Evolutionary conservation across 352 stramenopile species (phyloP), one percentile per base, ranked within the genome.

Genomic region (Lagenidium giganteum): DNA sequence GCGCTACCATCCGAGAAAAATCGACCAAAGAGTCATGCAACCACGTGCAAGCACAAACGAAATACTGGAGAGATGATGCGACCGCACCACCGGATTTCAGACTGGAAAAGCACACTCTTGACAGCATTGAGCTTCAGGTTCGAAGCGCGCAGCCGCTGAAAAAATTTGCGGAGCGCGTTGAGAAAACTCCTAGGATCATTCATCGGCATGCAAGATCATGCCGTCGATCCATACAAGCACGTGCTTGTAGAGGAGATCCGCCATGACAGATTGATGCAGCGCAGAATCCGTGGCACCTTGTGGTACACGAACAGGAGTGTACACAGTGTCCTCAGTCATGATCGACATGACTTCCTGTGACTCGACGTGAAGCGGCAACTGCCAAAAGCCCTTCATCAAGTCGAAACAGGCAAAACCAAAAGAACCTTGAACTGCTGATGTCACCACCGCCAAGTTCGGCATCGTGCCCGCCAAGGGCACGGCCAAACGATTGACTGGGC

Each of bases 301-400:
- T 18, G 44, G 30, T 8, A 51, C 28, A 43, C 44, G 44, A 6
- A 20, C 44, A 13, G 46, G 46, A 16, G 52, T 57, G 20, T 40
- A 45, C 11, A 61, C 23, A 7, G n/a, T 30, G 22, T 35, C n/a
- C 8, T 37, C 17, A 7, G 35, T 51, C 32, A 56, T 43, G 17
- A 57, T 36, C 30, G 51, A 60, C 17, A 48, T 29, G 13, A 33
- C 11, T 24, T 63, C 47, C 16, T 28, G 21, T 29, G 26, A 28
- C 38, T 45, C 30, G 36, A 30, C 5, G 25, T 55, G 33, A 5
- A 60, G 31, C 8, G 31, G 34, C 11, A 60, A 23, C 41, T 56
- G 36, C 52, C 46, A 61, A 22, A 44, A 44, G 3, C 38, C 38
- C 27, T 46, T 46, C 26, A 46, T 37, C 25, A 46, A 24, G 17